A percentile compares a stretch with the other conserved stretches of the same genome.
These are phyloP conservation scores for Leccinum variabile DNA, from an alignment of 1,284 basidiomycete species.

Conservation along the genomic window DNA sequence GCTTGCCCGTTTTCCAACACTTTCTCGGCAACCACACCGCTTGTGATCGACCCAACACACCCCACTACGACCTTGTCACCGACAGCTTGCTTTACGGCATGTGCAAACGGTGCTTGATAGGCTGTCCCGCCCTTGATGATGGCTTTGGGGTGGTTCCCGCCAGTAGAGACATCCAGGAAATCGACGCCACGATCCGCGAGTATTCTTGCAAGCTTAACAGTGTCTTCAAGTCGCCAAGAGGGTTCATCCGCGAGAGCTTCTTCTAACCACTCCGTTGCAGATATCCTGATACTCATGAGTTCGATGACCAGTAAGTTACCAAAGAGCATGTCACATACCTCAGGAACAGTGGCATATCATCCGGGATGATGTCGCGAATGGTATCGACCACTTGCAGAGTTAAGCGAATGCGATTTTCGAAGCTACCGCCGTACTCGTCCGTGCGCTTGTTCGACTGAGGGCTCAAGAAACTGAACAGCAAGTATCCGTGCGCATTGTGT, in stretches of 20 bases:
- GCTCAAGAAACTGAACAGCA: constrained; percentile 54
- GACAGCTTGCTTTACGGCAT: constrained; percentile 57
- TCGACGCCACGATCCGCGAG: constrained; percentile 63
- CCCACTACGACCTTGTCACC: constrained; percentile 53
- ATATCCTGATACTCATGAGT: constrained; percentile 39
- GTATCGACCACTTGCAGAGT: constrained; percentile 57
- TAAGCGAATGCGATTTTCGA: constrained; percentile 67
- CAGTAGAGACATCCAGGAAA: constrained; percentile 64
- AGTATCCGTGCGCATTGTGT: constrained; percentile 64
- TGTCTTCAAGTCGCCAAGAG: constrained; percentile 64
- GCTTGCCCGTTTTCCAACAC: constrained; percentile 56
- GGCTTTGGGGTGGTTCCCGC: constrained; percentile 53
- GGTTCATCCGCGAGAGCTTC: constrained; percentile 47
- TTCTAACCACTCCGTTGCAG: constrained; percentile 65
- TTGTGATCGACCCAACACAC: constrained; percentile 63
- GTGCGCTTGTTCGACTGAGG: constrained; percentile 68
- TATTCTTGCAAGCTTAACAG: constrained; percentile 49
- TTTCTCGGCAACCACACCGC: constrained; percentile 58
- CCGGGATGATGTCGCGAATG: constrained; percentile 54
- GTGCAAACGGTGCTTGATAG: constrained; percentile 54
- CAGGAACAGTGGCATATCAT: constrained; percentile 65
- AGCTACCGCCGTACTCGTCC: constrained; percentile 73
- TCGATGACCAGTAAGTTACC: constrained; percentile 24
- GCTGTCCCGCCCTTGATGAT: constrained; percentile 49
- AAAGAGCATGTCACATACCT: constrained; percentile 44